phyloP scores from a whole-genome alignment of 139 green algal species.

The Pleodorina starrii region DNA sequence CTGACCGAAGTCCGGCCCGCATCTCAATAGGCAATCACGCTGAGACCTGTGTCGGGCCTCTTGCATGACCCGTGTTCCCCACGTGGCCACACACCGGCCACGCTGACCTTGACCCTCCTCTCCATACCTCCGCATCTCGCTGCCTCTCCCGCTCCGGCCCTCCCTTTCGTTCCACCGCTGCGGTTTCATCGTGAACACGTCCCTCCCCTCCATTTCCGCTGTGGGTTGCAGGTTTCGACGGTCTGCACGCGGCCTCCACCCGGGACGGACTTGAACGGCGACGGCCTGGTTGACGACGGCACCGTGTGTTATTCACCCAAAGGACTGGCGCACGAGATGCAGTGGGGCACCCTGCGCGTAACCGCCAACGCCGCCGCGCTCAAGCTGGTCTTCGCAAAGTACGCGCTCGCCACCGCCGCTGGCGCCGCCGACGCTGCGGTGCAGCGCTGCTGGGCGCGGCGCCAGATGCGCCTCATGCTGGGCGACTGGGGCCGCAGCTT shows the following conservation, averaged over 20 bases:
- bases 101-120: no score
- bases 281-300: slow-evolving; percentile 26
- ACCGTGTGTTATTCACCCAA: slow-evolving; percentile 14
- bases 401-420: background rate
- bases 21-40: no score
- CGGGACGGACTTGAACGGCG: slow-evolving; percentile 5
- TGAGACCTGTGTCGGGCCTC: no score
- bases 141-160: no score
- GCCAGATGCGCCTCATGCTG: slow-evolving; percentile 33
- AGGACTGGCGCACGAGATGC: background rate
- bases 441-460: slow-evolving; percentile 31
- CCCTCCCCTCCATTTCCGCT: no score
- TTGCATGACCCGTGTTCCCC: no score
- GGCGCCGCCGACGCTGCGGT: background rate
- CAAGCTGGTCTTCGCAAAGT: slow-evolving; percentile 19
- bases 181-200: no score
- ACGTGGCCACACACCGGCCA: no score
- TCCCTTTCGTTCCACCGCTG: no score
- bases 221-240: slow-evolving; percentile 1
- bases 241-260: background rate
- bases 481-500: slow-evolving; percentile 44
- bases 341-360: slow-evolving; percentile 23
- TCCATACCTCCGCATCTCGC: no score
- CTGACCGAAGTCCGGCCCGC: no score
- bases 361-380: slow-evolving; percentile 39